These are phyloP conservation scores for Ceratobasidium sp. DNA, from an alignment of 1,284 basidiomycete species.

Conservation along the genomic window DNA sequence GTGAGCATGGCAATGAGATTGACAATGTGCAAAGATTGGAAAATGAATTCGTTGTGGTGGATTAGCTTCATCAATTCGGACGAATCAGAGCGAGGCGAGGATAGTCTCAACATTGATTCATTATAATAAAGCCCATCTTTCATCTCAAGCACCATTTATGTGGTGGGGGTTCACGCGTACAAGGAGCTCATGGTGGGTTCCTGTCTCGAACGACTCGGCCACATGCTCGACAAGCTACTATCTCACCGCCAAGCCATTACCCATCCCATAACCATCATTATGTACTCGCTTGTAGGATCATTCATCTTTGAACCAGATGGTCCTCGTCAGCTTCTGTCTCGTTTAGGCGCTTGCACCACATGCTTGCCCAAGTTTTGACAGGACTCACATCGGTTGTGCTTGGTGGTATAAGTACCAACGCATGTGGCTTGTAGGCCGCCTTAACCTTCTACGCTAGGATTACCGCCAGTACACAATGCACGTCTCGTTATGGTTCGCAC, in stretches of 20 bases:
- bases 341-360: background rate
- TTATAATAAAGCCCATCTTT: background rate
- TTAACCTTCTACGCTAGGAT: too few relatives aligned
- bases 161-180: too few relatives aligned
- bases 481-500: background rate
- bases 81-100: background rate
- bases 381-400: too few relatives aligned
- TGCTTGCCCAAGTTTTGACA: background rate
- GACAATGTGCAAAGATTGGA: background rate
- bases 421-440: too few relatives aligned
- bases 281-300: too few relatives aligned
- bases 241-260: background rate
- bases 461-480: too few relatives aligned
- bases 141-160: background rate
- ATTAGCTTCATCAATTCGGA: background rate
- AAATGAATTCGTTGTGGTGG: background rate
- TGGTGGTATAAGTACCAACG: too few relatives aligned
- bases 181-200: too few relatives aligned
- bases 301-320: background rate
- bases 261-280: background rate
- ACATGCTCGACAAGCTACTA: background rate
- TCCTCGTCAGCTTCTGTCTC: background rate
- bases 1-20: background rate
- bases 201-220: too few relatives aligned
- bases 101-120: background rate